A percentile compares a stretch with the other conserved stretches of the same genome.
These are phyloP conservation scores for Theobroma cacao DNA, from an alignment of 345 rosid genomes.

Conservation along the genomic window DNA sequence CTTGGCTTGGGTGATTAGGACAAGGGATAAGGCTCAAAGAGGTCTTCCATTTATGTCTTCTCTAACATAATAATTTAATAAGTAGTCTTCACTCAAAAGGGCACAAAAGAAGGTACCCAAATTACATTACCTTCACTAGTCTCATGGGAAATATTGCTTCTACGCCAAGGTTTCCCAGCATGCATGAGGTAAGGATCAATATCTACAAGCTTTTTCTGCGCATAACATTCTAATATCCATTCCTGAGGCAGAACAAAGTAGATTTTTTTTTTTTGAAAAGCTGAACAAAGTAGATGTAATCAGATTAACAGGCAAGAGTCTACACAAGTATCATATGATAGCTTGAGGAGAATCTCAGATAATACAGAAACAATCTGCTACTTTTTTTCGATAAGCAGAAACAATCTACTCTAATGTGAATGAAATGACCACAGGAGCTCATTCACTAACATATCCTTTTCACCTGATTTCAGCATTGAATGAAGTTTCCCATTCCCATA, in stretches of 20 bases:
- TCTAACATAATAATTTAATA: background rate
- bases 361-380: background rate
- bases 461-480: background rate
- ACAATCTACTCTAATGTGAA: background rate
- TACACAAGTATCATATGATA: constrained; percentile 1
- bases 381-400: no score
- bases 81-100: background rate
- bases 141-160: constrained; percentile 25
- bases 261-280: no score
- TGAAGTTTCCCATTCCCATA: background rate
- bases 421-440: background rate
- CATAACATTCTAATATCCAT: constrained; percentile 76
- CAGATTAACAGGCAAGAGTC: background rate
- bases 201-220: constrained; percentile 67
- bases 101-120: background rate
- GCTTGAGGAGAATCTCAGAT: background rate
- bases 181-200: constrained; percentile 78
- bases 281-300: constrained; percentile 12
- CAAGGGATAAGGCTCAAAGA: background rate
- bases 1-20: background rate
- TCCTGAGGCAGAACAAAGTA: constrained; percentile 44
- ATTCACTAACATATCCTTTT: background rate
- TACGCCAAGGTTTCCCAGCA: constrained; percentile 91
- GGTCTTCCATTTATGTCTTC: background rate
- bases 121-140: constrained; percentile 38